A percentile compares a stretch with the other conserved stretches of the same genome.
Evolutionary conservation across 805 yeast genomes (phyloP).

Genomic region (Priceomyces fermenticarens): DNA sequence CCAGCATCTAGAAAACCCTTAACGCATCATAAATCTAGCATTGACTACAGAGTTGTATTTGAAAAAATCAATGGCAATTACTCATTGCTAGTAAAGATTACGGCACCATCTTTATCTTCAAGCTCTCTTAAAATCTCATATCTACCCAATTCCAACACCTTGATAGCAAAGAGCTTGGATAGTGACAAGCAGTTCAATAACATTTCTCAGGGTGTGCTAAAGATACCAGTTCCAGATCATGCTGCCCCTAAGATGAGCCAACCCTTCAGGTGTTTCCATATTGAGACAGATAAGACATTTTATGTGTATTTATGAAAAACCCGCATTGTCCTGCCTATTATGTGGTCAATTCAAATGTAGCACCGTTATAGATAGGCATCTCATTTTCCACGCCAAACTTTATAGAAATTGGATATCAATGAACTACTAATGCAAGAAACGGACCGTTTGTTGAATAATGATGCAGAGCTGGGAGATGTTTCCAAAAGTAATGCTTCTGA

Average conservation of each 20-base stretch:
- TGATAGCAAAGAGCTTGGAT: slow-evolving; percentile 12
- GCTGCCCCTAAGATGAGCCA: neutral
- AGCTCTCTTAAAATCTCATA: slow-evolving; percentile 8
- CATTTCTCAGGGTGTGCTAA: slow-evolving; percentile 1
- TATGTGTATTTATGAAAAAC: slow-evolving; percentile 11
- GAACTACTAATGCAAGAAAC: too few species aligned
- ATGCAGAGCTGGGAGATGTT: too few species aligned
- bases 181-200: slow-evolving; percentile 9
- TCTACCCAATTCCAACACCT: slow-evolving; percentile 4
- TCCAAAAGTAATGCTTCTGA: too few species aligned
- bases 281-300: slow-evolving; percentile 11
- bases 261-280: slow-evolving; percentile 10
- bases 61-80: slow-evolving; percentile 3
- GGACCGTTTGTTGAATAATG: too few species aligned
- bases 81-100: slow-evolving; percentile 14
- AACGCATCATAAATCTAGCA: neutral
- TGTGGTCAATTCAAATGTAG: neutral
- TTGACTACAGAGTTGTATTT: slow-evolving; percentile 3
- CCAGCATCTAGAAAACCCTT: neutral
- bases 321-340: neutral
- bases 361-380: neutral
- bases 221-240: slow-evolving; percentile 9
- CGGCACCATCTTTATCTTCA: slow-evolving; percentile 14
- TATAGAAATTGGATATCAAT: too few species aligned
- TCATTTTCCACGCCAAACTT: too few species aligned